Evolutionary conservation across 1,284 basidiomycete species (phyloP), one percentile per base, ranked within the genome.

Genomic region (Ganoderma meredithae): DNA sequence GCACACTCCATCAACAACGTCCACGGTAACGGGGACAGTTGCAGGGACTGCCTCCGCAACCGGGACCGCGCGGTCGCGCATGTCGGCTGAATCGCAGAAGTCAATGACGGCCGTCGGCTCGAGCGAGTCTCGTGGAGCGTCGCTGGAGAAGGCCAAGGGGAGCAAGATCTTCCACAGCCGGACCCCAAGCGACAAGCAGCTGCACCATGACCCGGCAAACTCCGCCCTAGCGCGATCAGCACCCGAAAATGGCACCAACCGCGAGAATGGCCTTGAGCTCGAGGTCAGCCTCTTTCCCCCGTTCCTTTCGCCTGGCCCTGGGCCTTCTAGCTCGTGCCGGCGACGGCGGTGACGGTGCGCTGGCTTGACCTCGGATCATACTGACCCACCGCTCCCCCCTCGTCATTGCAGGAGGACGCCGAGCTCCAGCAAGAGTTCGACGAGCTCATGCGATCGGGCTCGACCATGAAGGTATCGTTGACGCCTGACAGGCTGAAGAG

Each of bases 401-500:
- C 41, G 6, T 6, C 36, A 6, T 7, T 6, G 22, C 73, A 81
- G 77, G 78, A 90, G 85, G 86, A 87, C 74, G 83, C 86, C 55
- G 82, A 83, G 19, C 82, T 86, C 72, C 83, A 87, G 67, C 86
- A 92, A 69, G 94, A 96, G 78, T 98, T 98, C 79, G 96, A 98
- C 80, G 90, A 95, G 78, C 83, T 97, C 78, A 91, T 98, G 88
- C 88, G 89, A 64, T 95, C 93, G 68, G 90, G 91, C 65, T 85
- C 92, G 65, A 97, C 96, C 10, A 94, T 97, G 91, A 97, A 96
- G 79, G 92, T 99, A 75, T 97, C 95, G 60, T 85, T 98, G 69
- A 99, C 97, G 36, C 97, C 97, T 66, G 93, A 97, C 82, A 86
- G 96, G 63, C 83, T 98, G 66, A 93, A 90, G 79, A 94, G 90